phyloP scores from a whole-genome alignment of 176 grass and related monocot genomes.

The Melocanna baccifera region DNA sequence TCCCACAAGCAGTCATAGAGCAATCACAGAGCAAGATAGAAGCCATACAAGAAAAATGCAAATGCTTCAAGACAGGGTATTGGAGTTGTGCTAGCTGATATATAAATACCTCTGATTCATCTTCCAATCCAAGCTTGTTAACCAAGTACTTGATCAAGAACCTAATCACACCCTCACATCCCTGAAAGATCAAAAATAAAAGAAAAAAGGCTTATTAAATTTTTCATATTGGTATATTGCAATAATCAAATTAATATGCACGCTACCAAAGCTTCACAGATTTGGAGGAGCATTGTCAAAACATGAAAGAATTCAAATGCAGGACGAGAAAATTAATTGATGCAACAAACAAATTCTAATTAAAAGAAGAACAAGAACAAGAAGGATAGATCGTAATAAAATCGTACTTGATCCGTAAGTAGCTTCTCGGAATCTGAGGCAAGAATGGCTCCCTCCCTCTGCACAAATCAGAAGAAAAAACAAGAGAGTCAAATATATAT shows the following conservation, averaged over 20 bases:
- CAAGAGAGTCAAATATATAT: constrained; percentile 6
- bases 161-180: constrained; percentile 75
- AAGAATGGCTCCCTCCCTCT: constrained; percentile 84
- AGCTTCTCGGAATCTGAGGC: constrained; percentile 94
- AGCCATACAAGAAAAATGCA: constrained; percentile 2
- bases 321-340: not conserved
- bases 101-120: constrained; percentile 78
- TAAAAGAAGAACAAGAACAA: not conserved
- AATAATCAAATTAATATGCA: not conserved
- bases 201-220: not conserved
- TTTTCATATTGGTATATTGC: not conserved
- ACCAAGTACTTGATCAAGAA: constrained; percentile 84
- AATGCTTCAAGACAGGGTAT: constrained; percentile 10
- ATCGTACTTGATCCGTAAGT: constrained; percentile 85
- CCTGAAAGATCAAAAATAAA: constrained; percentile 38
- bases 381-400: not conserved
- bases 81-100: not conserved
- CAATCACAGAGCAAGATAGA: no score
- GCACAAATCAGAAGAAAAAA: constrained; percentile 33
- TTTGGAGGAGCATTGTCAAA: not conserved
- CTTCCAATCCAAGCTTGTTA: constrained; percentile 63
- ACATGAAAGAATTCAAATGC: constrained; percentile 28
- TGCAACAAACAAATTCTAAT: not conserved
- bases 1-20: no score
- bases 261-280: not conserved